Evolutionary conservation across 148 eudicot species (phyloP).

Genomic region (Persicaria tinctoria): DNA sequence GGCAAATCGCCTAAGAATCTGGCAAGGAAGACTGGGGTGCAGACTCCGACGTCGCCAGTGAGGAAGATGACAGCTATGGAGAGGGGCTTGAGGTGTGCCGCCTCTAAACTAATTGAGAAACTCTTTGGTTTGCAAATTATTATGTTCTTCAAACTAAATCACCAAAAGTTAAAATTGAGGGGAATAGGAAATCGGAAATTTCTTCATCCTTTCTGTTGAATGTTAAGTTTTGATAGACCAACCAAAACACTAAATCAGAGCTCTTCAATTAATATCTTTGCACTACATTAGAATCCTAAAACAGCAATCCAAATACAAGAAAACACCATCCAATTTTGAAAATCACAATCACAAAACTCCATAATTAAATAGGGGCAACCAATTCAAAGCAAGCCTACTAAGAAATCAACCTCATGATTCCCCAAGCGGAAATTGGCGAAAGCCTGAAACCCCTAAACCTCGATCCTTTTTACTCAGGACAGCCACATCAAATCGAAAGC

Average conservation of each 20-base stretch:
- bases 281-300: too few relatives aligned
- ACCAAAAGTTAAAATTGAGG: too few relatives aligned
- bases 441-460: background rate
- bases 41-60: constrained; percentile 57
- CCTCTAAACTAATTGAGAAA: constrained; percentile 20
- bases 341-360: too few relatives aligned
- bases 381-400: background rate
- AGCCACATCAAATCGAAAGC: constrained; percentile 5
- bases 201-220: background rate
- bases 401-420: constrained; percentile 9
- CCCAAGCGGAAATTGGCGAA: background rate
- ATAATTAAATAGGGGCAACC: background rate
- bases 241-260: too few relatives aligned
- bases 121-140: too few relatives aligned
- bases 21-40: constrained; percentile 52
- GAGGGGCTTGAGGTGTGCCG: constrained; percentile 41
- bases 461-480: background rate
- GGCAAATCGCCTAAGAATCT: constrained; percentile 20
- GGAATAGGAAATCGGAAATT: background rate
- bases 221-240: background rate
- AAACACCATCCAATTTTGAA: too few relatives aligned
- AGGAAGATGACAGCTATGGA: constrained; percentile 45
- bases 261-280: too few relatives aligned
- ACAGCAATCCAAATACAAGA: too few relatives aligned
- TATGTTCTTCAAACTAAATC: too few relatives aligned